Conservation (phyloP, 345 rosid genomes). For the Boechera retrofracta region DNA sequence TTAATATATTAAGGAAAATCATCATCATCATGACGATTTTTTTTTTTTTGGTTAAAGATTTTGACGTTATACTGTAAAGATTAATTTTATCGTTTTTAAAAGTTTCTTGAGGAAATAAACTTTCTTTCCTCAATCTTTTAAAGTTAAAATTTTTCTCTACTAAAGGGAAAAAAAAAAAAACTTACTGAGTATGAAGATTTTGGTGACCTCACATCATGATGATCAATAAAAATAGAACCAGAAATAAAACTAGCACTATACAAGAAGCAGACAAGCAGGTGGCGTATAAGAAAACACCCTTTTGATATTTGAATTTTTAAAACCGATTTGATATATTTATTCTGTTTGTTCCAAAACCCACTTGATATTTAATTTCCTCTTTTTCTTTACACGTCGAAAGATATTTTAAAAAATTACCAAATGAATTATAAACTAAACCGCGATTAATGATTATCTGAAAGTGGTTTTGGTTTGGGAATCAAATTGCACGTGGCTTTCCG, state of each 20-base stretch:
- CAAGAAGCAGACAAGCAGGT: not conserved
- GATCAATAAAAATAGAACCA: no score
- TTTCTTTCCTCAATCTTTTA: no score
- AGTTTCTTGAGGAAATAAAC: no score
- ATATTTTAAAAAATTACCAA: slow-evolving; percentile 2
- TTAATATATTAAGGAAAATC: not conserved
- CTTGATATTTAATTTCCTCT: no score
- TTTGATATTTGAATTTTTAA: not conserved
- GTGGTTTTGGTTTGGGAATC: not conserved
- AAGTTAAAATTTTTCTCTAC: no score
- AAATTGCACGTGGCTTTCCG: not conserved
- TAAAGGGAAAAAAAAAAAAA: no score
- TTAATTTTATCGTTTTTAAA: no score
- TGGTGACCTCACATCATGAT: no score
- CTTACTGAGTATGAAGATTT: no score
- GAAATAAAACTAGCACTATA: not conserved
- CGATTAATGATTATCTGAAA: not conserved
- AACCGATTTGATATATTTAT: not conserved
- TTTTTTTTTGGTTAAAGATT: no score
- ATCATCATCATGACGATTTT: not conserved
- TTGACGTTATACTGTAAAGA: no score
- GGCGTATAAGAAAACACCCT: not conserved
- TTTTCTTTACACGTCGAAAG: not conserved
- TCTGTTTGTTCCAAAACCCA: no score
- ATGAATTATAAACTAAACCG: not conserved